Evolutionary conservation across 768 basidiomycete species (phyloP), one percentile per base, ranked within the genome.

Genomic region (Amanita muscaria): DNA sequence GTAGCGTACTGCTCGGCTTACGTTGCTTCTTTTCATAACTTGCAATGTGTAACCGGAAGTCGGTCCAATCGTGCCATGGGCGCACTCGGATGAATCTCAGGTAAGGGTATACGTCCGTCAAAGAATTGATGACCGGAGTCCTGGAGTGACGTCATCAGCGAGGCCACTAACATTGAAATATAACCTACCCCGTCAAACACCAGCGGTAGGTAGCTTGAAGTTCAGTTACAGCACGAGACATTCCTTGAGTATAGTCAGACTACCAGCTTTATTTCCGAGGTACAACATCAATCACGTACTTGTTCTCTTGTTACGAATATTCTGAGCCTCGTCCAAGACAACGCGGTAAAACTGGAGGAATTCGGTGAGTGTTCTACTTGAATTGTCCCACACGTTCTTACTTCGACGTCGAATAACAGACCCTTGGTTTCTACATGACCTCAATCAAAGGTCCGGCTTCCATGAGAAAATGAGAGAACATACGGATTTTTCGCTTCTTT

Each of bases 81-180:
- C 67, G 57, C 15, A 74, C 54, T 42, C 56, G 61, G 40, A 74
- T 51, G 53, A 72, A 75, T 16, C 72, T 60, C 7, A 74, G 33
- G 35, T 65, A 64, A 9, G 64, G 62, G 49, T 72, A 86, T 1
- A 72, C 66, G 56, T 86, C 85, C 1, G 58, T 54, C 15, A 85
- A 66, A 10, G 61, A 57, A 52, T 86, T 88, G 43, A 79, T 71
- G 48, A 86, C 77, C 0, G 80, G 79, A 0, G 81, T 83, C 1
- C 78, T 74, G 42, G 27, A 43, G 35, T 29, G 44, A 43, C 24
- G 40, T 18, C 10, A 11, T 41, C 9, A 27, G 27, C 24, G 7
- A 34, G 30, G 40, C 6, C 4, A 16, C 15, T n/a, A 21, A 15
- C 7, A n/a, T 24, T 41, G 12, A 19, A 30, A 48, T 16, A 8